phyloP scores from a whole-genome alignment of 306 rosid genomes.

The Sechiopsis laciniata region DNA sequence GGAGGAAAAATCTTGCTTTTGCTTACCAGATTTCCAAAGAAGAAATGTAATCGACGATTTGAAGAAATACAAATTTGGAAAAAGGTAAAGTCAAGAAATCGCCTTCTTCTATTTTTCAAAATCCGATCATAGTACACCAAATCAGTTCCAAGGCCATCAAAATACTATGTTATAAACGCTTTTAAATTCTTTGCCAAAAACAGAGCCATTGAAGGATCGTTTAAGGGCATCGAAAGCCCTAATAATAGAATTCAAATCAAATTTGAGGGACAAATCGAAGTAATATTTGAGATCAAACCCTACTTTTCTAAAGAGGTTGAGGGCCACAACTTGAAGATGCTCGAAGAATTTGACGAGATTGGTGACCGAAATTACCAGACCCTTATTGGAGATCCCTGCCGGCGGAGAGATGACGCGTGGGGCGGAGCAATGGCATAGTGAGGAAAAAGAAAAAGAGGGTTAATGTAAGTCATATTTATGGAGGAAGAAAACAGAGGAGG shows the following conservation, averaged over 20 bases:
- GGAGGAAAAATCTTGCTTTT: too few species aligned
- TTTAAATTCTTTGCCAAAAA: constrained; percentile 31
- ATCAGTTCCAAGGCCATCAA: constrained; percentile 63
- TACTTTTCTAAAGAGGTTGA: constrained; percentile 31
- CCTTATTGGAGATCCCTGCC: not conserved
- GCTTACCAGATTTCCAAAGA: too few species aligned
- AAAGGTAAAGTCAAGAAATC: too few species aligned
- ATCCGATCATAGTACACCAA: constrained; percentile 42
- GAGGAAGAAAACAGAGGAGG: constrained; percentile 1
- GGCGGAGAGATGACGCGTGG: not conserved
- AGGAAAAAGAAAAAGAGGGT: not conserved
- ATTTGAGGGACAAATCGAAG: constrained; percentile 62
- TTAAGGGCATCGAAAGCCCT: constrained; percentile 46
- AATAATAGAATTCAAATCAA: constrained; percentile 32
- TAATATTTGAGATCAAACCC: constrained; percentile 65
- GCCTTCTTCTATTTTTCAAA: too few species aligned
- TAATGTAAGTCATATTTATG: not conserved
- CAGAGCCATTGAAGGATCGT: constrained; percentile 29
- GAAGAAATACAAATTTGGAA: too few species aligned
- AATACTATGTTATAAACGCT: constrained; percentile 30
- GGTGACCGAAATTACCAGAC: constrained; percentile 34
- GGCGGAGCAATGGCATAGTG: not conserved
- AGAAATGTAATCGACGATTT: too few species aligned
- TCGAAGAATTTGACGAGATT: constrained; percentile 58
- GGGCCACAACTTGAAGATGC: constrained; percentile 48